Percentiles rank a stretch among this genome's conserved stretches.
phyloP scores from a whole-genome alignment of 1,139 yeast species.

The Debaryomycetaceae sp. region DNA sequence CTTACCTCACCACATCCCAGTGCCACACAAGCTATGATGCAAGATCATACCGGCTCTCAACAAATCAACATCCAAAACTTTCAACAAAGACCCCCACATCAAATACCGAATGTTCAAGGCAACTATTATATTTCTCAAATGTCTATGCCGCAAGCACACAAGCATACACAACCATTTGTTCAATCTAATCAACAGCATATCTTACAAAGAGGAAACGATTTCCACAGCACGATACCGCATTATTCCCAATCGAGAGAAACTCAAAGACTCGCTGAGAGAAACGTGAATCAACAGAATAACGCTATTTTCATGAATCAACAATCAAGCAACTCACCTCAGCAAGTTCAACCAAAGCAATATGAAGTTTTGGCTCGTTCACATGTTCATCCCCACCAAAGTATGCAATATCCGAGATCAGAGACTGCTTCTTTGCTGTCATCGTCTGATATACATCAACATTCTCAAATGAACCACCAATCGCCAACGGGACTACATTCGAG shows the following conservation, averaged over 20 bases:
- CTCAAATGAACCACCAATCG: neutral
- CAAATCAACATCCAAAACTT: neutral
- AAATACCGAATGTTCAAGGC: neutral
- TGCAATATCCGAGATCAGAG: neutral
- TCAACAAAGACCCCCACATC: neutral
- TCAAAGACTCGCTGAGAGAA: neutral
- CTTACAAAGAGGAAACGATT: neutral
- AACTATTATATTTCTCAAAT: neutral
- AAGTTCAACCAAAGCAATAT: slow-evolving; percentile 7
- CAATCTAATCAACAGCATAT: slow-evolving; percentile 7
- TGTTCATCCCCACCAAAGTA: neutral
- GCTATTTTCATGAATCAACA: neutral
- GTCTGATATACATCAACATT: neutral
- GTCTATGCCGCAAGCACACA: neutral
- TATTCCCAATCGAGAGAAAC: neutral
- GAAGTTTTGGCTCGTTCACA: slow-evolving; percentile 3
- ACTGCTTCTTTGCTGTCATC: neutral
- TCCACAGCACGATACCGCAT: neutral
- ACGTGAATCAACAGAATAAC: neutral
- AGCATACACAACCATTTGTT: slow-evolving; percentile 1
- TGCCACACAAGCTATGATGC: neutral
- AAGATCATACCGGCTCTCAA: slow-evolving; percentile 1
- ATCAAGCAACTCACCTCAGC: neutral
- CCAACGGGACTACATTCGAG: neutral
- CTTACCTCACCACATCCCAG: slow-evolving; percentile 2